Base-by-base conservation (phyloP, 306 rosid genomes). In the Rubus parviflorus region DNA sequence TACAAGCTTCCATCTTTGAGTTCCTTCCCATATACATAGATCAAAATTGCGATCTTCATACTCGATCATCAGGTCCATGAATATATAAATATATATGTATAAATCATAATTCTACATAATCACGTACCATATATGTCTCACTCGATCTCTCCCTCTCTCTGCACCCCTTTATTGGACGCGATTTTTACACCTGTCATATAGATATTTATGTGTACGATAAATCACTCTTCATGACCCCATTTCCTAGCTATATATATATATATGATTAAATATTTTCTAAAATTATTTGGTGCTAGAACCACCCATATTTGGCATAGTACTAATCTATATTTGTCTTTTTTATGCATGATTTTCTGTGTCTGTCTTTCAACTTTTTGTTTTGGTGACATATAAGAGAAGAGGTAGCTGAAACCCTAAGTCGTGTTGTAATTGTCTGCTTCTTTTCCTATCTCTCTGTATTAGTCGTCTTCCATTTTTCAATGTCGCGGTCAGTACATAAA, bases 101-200 rank as follows among this genome's bases (percentile, higher is more conserved):
- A 14, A 62, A 62, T 62, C 43, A 30, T 62, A 62, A 35, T 30
- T 30, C 35, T 30, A 30, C 2, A 30, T 30, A 30, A 30, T 30
- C 35, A 1, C 1, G 35, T 30, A 30, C 35, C 35, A 30, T 30
- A 30, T 30, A 30, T 30, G 35, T 30, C 35, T 30, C 35, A 1
- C 35, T 30, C 35, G 35, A 30, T 30, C 35, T 30, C 35, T 30
- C 35, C 35, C 35, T 30, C 62, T 20, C 62, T 20, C 47, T 51
- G 19, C 37, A 7, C 47, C 68, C 47, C 68, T 70, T 49, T 66
- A 13, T 53, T 74, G 65, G 62, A 72, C 68, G 73, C 82, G 72
- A 12, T 79, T 61, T 67, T 63, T 35, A 51, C 71, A 49, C 45
- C 63, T 52, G 17, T 48, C 15, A 49, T 20, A 5, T 7, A 65